Evolutionary conservation across 805 yeast genomes (phyloP), one percentile per base, ranked within the genome.

Genomic region (Ogataea angusta): DNA sequence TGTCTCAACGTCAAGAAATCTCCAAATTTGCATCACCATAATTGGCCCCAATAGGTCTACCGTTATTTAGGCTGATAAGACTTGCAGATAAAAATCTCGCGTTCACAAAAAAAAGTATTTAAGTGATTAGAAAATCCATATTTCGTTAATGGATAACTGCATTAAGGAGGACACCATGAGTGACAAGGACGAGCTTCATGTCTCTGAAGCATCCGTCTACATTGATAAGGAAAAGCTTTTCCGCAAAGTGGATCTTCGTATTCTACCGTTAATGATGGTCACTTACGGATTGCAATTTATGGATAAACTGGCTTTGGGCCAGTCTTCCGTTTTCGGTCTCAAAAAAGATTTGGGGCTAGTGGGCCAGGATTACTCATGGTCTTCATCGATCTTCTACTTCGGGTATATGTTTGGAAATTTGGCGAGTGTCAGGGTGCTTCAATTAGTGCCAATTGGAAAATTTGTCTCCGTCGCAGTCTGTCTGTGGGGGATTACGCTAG

Each of bases 401-500:
- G 90, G 89, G 3, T 84, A 81, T 54, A 57, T 83, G 35, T 66
- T 64, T 7, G 80, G 78, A 52, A 81, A 77, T 49, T 60, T 73
- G 40, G 76, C 80, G 4, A 69, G 74, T 3, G 57, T 68, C 8
- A 53, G 63, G 34, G 36, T 70, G 1, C 53, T 80, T 18, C 89
- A 83, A 57, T 67, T 66, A 39, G 72, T 78, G 37, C 83, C 82
- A 3, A 67, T 82, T 45, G 73, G 79, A 6, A 76, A 74, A 46
- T 64, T 77, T 4, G 66, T 73, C 3, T 64, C 76, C 8, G 45
- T 59, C 1, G 70, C 72, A 44, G 70, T 82, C 28, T 52, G 78
- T n/a, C 30, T 75, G 0, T 83, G 90, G 89, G 88, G 88, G 16
- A 57, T 78, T n/a, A 59, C 79, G 25, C 66, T 75, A 26, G 62